Conservation (phyloP, 805 yeast species). For the Candida insectorum region DNA sequence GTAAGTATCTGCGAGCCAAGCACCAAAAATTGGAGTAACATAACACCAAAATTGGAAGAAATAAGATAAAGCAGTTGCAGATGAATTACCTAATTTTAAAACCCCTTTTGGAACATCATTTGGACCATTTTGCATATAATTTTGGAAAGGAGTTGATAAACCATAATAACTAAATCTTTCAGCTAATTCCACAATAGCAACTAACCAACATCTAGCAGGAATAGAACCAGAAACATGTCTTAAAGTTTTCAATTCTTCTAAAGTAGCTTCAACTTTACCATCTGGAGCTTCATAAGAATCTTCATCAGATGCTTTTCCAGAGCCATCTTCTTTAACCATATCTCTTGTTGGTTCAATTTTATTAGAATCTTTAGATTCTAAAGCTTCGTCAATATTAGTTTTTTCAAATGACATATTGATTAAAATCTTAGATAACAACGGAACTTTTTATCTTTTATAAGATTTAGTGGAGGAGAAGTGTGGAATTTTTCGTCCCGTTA, state of each 20-base stretch:
- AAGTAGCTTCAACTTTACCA: constrained; percentile 45
- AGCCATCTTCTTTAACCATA: no score
- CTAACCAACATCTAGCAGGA: constrained; percentile 58
- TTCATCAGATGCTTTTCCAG: background rate
- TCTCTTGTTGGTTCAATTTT: no score
- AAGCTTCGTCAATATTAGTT: no score
- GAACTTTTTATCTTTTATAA: no score
- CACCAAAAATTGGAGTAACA: constrained; percentile 75
- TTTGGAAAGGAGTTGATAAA: constrained; percentile 69
- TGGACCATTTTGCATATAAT: constrained; percentile 66
- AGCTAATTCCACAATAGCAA: constrained; percentile 70
- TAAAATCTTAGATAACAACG: no score
- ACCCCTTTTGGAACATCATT: constrained; percentile 42
- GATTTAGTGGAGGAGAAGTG: no score
- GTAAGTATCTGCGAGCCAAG: constrained; percentile 69
- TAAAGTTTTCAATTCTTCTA: constrained; percentile 48
- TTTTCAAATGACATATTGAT: no score
- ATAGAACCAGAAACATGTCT: constrained; percentile 51
- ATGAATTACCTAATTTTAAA: constrained; percentile 54
- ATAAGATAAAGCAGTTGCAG: constrained; percentile 70
- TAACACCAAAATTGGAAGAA: constrained; percentile 83
- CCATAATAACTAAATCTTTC: constrained; percentile 84
- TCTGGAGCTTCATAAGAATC: constrained; percentile 13
- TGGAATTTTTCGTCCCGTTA: no score
- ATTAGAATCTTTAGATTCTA: no score